These are phyloP conservation scores for Hypoxylon sp. DNA, from an alignment of 2,329 filamentous ascomycete species.

Conservation along the genomic window DNA sequence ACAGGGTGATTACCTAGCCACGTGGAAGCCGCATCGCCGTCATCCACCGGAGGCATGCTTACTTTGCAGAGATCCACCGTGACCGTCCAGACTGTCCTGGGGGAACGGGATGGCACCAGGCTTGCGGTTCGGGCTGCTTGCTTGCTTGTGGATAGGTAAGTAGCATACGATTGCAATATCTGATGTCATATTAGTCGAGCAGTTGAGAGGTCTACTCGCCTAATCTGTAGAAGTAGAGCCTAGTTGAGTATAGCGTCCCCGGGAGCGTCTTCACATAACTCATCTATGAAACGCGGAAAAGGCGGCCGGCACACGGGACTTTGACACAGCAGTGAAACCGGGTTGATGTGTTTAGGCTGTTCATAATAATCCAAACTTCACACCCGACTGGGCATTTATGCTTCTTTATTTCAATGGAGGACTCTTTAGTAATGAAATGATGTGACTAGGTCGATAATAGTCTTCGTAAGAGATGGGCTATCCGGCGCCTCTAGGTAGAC, in stretches of 20 bases:
- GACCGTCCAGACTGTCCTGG: background rate
- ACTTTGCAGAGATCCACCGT: conserved; percentile 19
- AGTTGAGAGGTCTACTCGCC: background rate
- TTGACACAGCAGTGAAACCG: conserved; percentile 1
- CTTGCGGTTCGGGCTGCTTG: background rate
- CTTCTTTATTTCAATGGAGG: background rate
- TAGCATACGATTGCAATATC: background rate
- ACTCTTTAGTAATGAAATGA: background rate
- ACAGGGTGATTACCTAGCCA: conserved; percentile 10
- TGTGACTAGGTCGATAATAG: background rate
- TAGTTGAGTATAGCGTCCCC: background rate
- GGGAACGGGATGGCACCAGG: background rate
- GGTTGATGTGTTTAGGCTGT: background rate
- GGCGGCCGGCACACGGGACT: background rate
- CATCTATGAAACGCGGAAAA: background rate
- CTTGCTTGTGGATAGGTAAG: conserved; percentile 3
- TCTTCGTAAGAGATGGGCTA: background rate
- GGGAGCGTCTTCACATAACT: background rate
- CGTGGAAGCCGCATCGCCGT: conserved; percentile 36
- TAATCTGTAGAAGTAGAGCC: background rate
- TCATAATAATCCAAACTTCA: background rate
- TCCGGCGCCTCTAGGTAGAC: background rate
- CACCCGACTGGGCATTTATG: background rate
- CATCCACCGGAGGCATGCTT: conserved; percentile 17
- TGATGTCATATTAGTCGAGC: background rate